These are phyloP conservation scores for Rhodocollybia butyracea DNA, from an alignment of 768 basidiomycete genomes.

Conservation along the genomic window DNA sequence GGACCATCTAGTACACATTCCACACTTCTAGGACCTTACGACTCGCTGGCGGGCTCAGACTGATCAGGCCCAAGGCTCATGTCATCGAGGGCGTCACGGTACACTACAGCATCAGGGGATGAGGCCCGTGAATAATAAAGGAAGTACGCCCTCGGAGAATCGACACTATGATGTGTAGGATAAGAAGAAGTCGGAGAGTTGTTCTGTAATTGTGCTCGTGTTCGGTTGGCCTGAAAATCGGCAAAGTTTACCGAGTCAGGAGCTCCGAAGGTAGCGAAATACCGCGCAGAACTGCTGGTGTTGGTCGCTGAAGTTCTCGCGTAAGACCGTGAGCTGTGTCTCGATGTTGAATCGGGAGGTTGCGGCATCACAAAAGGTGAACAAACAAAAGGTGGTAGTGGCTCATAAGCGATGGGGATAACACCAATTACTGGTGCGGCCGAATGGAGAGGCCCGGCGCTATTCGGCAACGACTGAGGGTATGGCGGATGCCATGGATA, in stretches of 20 bases:
- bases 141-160: too few relatives aligned
- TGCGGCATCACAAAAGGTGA: not conserved
- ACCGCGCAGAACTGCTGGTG: not conserved
- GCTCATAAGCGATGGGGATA: not conserved
- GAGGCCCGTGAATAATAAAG: too few relatives aligned
- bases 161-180: too few relatives aligned
- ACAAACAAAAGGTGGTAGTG: too few relatives aligned
- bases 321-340: not conserved
- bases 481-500: not conserved
- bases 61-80: too few relatives aligned
- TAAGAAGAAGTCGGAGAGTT: not conserved
- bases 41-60: too few relatives aligned
- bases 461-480: too few relatives aligned
- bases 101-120: too few relatives aligned
- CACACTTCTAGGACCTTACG: too few relatives aligned
- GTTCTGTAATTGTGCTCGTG: not conserved
- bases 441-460: not conserved
- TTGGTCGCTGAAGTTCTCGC: not conserved
- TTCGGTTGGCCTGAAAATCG: not conserved
- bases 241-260: not conserved
- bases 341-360: not conserved
- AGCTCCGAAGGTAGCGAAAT: not conserved
- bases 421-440: not conserved
- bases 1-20: too few relatives aligned
- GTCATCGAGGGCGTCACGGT: too few relatives aligned